These are phyloP conservation scores for Yamadazyma tumulicola DNA, from an alignment of 805 yeast genomes.

Conservation along the genomic window DNA sequence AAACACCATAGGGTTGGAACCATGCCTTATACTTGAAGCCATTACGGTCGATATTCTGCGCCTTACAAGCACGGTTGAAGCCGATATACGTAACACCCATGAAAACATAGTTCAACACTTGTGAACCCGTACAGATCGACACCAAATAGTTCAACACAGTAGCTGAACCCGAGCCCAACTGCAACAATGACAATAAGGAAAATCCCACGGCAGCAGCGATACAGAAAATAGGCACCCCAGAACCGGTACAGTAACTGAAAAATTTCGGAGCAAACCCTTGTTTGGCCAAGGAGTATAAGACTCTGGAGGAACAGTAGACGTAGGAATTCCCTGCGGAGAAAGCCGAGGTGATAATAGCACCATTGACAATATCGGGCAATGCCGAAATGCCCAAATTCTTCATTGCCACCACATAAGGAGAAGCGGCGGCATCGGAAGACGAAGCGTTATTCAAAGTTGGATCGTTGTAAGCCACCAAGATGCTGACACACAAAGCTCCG, in stretches of 20 bases:
- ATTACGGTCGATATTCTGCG: slow-evolving; percentile 37
- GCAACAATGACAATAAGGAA: slow-evolving; percentile 29
- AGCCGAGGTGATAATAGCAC: slow-evolving; percentile 29
- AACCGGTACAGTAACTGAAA: slow-evolving; percentile 14
- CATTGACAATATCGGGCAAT: slow-evolving; percentile 31
- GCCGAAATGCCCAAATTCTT: slow-evolving; percentile 23
- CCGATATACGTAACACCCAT: slow-evolving; percentile 42
- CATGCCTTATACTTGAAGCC: slow-evolving; percentile 40
- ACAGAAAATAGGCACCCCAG: slow-evolving; percentile 25
- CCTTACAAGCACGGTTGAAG: slow-evolving; percentile 39
- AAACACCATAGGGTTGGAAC: slow-evolving; percentile 41
- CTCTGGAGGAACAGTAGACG: slow-evolving; percentile 18
- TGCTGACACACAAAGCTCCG: slow-evolving; percentile 40
- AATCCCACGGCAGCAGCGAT: slow-evolving; percentile 22
- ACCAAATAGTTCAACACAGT: slow-evolving; percentile 45
- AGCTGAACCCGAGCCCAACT: slow-evolving; percentile 23
- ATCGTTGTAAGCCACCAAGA: slow-evolving; percentile 35
- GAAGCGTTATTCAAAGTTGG: slow-evolving; percentile 17
- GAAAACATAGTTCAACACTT: slow-evolving; percentile 44
- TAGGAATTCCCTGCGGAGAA: slow-evolving; percentile 21
- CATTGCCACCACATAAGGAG: slow-evolving; percentile 30
- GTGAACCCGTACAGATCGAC: slow-evolving; percentile 45
- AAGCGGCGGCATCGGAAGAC: slow-evolving; percentile 27
- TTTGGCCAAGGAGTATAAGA: slow-evolving; percentile 18
- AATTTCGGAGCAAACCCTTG: slow-evolving; percentile 18